These are phyloP conservation scores for Beverwykella pulmonaria DNA, from an alignment of 495 filamentous ascomycete species.

Conservation along the genomic window DNA sequence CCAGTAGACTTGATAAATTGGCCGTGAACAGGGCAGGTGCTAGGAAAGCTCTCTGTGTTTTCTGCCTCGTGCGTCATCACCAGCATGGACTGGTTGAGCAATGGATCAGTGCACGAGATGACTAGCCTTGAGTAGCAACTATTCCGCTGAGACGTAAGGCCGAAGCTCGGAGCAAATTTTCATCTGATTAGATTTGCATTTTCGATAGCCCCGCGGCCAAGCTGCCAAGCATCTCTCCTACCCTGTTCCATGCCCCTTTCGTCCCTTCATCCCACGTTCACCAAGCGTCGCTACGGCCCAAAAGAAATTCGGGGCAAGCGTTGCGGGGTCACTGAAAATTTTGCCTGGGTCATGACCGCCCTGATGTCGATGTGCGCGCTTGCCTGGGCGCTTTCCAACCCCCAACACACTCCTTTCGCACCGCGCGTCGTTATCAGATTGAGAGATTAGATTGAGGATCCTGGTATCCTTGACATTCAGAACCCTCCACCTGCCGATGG, in stretches of 20 bases:
- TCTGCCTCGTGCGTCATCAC: not conserved
- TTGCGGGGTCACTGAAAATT: conserved; percentile 11
- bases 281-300: conserved; percentile 3
- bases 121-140: no score
- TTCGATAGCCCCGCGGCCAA: conserved; percentile 3
- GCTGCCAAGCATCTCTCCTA: not conserved
- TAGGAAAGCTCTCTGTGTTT: no score
- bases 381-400: not conserved
- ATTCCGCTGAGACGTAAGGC: not conserved
- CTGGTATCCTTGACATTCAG: conserved; percentile 1
- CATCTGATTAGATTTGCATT: conserved; percentile 1
- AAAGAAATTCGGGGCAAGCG: not conserved
- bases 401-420: not conserved
- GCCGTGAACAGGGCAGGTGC: no score
- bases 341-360: conserved; percentile 8
- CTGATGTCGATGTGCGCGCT: not conserved
- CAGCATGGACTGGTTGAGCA: not conserved
- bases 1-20: no score
- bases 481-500: not conserved
- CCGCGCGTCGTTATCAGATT: not conserved
- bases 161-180: conserved; percentile 7
- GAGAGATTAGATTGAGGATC: conserved; percentile 6
- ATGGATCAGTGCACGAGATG: not conserved
- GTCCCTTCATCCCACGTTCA: not conserved
- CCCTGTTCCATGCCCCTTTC: not conserved